phyloP scores from a whole-genome alignment of 306 rosid species.

The Begonia fuchsioides region DNA sequence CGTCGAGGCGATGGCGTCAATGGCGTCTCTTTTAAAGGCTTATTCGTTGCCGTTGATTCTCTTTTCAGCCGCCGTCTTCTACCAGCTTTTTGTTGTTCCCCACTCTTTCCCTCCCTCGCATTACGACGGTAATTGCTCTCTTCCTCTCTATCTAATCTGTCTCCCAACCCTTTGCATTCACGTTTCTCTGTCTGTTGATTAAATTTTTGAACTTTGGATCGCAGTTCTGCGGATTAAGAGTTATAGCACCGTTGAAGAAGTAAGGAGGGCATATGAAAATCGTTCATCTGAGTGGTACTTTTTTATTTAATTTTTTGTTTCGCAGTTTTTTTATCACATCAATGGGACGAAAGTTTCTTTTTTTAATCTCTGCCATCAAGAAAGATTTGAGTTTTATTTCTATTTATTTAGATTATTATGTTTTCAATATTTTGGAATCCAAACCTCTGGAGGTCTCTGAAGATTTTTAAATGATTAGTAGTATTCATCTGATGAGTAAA shows the following conservation, averaged over 20 bases:
- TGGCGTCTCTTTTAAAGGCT: constrained; percentile 45
- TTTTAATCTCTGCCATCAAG: too few relatives aligned
- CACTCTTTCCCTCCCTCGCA: constrained; percentile 71
- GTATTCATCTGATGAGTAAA: too few relatives aligned
- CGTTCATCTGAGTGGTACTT: constrained; percentile 49
- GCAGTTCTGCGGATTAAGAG: constrained; percentile 43
- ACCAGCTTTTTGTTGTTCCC: constrained; percentile 68
- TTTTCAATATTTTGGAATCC: too few relatives aligned
- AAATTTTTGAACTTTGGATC: constrained; percentile 1
- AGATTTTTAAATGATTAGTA: too few relatives aligned
- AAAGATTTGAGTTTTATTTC: too few relatives aligned
- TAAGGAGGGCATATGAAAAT: constrained; percentile 42
- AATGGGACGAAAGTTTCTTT: background rate
- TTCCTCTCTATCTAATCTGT: background rate
- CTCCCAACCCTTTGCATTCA: background rate
- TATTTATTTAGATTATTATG: too few relatives aligned
- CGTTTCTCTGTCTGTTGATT: background rate
- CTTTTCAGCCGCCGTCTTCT: constrained; percentile 46
- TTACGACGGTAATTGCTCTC: constrained; percentile 40
- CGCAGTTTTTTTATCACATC: constrained; percentile 1
- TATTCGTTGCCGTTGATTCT: constrained; percentile 58
- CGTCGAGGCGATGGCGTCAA: constrained; percentile 14
- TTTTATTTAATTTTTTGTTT: background rate
- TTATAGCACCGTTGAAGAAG: constrained; percentile 42
- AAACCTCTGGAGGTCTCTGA: too few relatives aligned